Evolutionary conservation across 768 basidiomycete species (phyloP), one percentile per base, ranked within the genome.

Genomic region (Dioszegia aurantiaca): DNA sequence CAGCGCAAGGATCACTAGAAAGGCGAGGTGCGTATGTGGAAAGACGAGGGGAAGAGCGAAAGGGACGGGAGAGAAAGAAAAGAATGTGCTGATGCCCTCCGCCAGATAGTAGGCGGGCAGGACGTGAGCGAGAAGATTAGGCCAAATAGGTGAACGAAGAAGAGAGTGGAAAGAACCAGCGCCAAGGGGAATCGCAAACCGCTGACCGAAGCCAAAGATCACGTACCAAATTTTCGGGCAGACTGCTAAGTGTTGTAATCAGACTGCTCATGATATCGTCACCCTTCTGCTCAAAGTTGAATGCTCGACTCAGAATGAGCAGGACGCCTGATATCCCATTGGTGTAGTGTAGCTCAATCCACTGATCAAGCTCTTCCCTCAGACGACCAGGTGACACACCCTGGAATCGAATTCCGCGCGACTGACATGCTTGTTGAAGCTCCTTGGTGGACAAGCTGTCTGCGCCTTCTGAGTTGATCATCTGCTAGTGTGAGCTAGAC

Each of bases 261-360:
- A 99, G 76, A 68, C 87, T 87, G 65, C 82, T 80, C 62, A 97
- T 85, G 55, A 94, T 83, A 2, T 86, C 86, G 71, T 89, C 93
- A 2, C 90, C 89, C 63, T 88, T 89, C 66, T 88, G 87, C 56
- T 86, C 83, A 51, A 94, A 97, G 76, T 89, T 83, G 81, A 97
- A 99, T 0, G 95, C 95, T 64, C 93, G 82, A 48, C 87, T 90
- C n/a, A 98, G 84, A 54, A 99, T 83, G 63, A 99, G 83, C 19
- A 99, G 82, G 0, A 95, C 92, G 45, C 95, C 95, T 43, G 89
- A 92, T 45, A 99, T 89, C 23, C 76, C 90, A 82, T 78, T 91
- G 84, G 72, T 90, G 85, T 69, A 98, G 77, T 99, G 95, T 41
- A 98, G 77, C 33, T 87, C 81, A 67, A 98, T 93, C 95, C 95